These are phyloP conservation scores for Hyaloperonospora brassicae DNA, from an alignment of 352 stramenopile species.

Conservation along the genomic window DNA sequence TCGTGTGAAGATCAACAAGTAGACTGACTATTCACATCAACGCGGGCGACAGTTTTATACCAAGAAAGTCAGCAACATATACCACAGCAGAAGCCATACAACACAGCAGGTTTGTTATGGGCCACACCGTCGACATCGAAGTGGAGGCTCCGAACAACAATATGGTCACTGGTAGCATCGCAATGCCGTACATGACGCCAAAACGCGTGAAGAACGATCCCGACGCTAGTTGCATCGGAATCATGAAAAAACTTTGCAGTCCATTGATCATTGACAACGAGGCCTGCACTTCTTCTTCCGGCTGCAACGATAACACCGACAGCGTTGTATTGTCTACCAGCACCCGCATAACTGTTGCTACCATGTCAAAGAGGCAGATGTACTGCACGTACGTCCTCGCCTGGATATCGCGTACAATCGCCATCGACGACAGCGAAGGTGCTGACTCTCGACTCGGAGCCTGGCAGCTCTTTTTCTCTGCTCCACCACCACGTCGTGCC, in stretches of 20 bases:
- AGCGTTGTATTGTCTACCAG: constrained; percentile 52
- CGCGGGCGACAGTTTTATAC: no score
- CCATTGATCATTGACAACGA: constrained; percentile 24
- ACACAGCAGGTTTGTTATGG: no score
- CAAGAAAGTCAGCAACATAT: no score
- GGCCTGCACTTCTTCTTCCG: constrained; percentile 59
- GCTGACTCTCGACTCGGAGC: not conserved
- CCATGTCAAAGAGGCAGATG: constrained; percentile 83
- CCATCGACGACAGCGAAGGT: constrained; percentile 17
- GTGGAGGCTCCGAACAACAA: constrained; percentile 39
- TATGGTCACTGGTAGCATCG: constrained; percentile 53
- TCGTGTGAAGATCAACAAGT: no score
- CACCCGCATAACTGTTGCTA: constrained; percentile 71
- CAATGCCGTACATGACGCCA: constrained; percentile 21
- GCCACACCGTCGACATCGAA: no score
- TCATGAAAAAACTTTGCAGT: constrained; percentile 81
- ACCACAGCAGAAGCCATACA: no score
- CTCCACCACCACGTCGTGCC: constrained; percentile 1
- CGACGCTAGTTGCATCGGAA: constrained; percentile 71
- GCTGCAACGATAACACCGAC: constrained; percentile 39
- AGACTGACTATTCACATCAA: no score
- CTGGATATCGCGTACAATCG: constrained; percentile 60
- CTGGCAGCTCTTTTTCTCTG: constrained; percentile 9
- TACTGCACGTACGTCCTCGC: constrained; percentile 70
- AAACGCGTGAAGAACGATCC: constrained; percentile 79